phyloP scores from a whole-genome alignment of 495 filamentous ascomycete genomes.

The Emericellopsis terricola region DNA sequence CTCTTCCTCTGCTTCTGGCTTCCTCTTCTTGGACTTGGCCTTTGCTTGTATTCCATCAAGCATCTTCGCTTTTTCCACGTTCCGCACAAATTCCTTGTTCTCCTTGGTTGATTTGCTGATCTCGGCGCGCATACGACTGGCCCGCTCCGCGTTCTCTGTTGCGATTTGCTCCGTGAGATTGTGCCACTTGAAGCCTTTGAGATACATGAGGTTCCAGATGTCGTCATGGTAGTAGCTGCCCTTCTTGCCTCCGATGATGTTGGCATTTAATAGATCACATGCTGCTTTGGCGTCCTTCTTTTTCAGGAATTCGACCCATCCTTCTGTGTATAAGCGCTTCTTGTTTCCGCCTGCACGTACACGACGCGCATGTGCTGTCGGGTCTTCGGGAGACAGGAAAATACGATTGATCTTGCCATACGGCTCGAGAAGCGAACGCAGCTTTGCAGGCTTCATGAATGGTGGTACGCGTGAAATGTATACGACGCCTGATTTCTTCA shows the following conservation, averaged over 20 bases:
- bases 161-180: constrained; percentile 51
- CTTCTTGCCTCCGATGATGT: constrained; percentile 72
- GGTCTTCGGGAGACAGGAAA: constrained; percentile 72
- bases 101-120: constrained; percentile 62
- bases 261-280: constrained; percentile 72
- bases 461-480: constrained; percentile 86
- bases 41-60: constrained; percentile 49
- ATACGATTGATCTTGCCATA: constrained; percentile 70
- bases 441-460: constrained; percentile 77
- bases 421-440: constrained; percentile 57
- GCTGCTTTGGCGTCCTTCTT: constrained; percentile 58
- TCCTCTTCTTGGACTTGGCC: constrained; percentile 37
- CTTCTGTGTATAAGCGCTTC: constrained; percentile 72
- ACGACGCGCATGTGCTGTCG: constrained; percentile 36
- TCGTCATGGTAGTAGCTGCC: constrained; percentile 84
- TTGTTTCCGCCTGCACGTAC: constrained; percentile 64
- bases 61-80: constrained; percentile 61
- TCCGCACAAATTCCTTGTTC: constrained; percentile 65
- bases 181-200: constrained; percentile 73
- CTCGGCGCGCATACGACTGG: constrained; percentile 60
- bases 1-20: constrained; percentile 5
- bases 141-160: constrained; percentile 67
- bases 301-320: constrained; percentile 83
- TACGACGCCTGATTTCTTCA: constrained; percentile 56
- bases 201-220: constrained; percentile 63